Base-by-base conservation (phyloP, 176 grass and related monocot genomes). In the Oryza coarctata region DNA sequence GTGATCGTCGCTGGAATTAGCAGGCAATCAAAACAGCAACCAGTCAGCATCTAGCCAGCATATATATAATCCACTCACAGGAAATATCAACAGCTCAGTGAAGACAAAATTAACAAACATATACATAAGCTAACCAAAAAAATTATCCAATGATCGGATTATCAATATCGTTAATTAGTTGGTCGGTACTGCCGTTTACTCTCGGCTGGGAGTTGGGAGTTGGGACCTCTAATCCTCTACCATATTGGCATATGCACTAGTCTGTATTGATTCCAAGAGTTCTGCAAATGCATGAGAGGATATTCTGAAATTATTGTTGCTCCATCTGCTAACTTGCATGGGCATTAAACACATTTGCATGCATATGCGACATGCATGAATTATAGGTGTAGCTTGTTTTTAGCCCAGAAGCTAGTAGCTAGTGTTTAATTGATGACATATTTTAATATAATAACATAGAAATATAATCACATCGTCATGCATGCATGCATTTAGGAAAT, bases 1-100 rank as follows among this genome's bases (percentile, higher is more conserved):
- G 90, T 98, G 87, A 98, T 94, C 43, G 84, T 94, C 84, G 88
- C 94, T 97, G 80, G 79, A 86, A 86, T 89, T 89, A 66, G 57
- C 74, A 90, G 35, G 4, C 78, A 84, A 80, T 67, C 44, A 84
- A 84, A 36, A 65, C 75, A 70, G 41, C 71, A 64, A 70, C 80
- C 81, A 84, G 22, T 87, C 71, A 74, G 31, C 63, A 77, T 40
- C 25, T 32, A 83, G 57, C 49, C 65, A 65, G 71, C n/a, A 47
- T 34, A 62, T 41, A 76, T 76, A 71, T 39, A 82, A 60, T 22
- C 57, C 55, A 72, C 40, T 65, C 27, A 31, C 30, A 20, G 71
- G 31, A 55, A 38, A 29, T 11, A 67, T 31, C 68, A 73, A 45
- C 38, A 63, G 28, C 31, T 72, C 27, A 60, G 50, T 74, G 75